phyloP scores from a whole-genome alignment of 352 stramenopile species.

The Phytophthora fragariae region DNA sequence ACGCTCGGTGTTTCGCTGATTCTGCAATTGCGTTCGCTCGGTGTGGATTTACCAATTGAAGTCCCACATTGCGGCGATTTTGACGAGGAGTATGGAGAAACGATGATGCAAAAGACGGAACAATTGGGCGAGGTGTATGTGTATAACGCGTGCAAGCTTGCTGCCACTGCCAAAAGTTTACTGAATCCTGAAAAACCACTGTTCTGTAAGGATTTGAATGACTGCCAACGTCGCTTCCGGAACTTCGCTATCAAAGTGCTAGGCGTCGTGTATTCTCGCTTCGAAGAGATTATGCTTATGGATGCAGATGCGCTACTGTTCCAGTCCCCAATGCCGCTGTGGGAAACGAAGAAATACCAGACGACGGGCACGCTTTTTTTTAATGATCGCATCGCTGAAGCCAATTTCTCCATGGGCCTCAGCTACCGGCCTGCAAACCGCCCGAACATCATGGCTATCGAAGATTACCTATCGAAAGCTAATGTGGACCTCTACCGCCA shows the following conservation, averaged over 20 bases:
- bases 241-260: conserved; percentile 77
- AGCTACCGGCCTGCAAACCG: conserved; percentile 31
- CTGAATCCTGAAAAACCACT: conserved; percentile 42
- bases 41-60: conserved; percentile 68
- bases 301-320: conserved; percentile 81
- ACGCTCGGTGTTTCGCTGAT: conserved; percentile 68
- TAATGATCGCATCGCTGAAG: conserved; percentile 60
- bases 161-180: conserved; percentile 36
- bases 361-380: conserved; percentile 76
- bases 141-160: conserved; percentile 70
- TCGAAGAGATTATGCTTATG: conserved; percentile 78
- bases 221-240: conserved; percentile 60
- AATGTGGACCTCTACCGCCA: conserved; percentile 34
- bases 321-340: conserved; percentile 61
- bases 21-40: conserved; percentile 61
- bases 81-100: conserved; percentile 41
- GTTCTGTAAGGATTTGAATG: conserved; percentile 56
- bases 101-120: conserved; percentile 41
- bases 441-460: conserved; percentile 42
- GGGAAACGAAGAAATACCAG: conserved; percentile 58
- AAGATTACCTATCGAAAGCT: conserved; percentile 42
- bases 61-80: conserved; percentile 78
- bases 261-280: conserved; percentile 65
- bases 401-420: conserved; percentile 38
- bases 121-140: conserved; percentile 59